Conservation (phyloP, 495 filamentous ascomycete genomes). For the Penicillium nucicola region DNA sequence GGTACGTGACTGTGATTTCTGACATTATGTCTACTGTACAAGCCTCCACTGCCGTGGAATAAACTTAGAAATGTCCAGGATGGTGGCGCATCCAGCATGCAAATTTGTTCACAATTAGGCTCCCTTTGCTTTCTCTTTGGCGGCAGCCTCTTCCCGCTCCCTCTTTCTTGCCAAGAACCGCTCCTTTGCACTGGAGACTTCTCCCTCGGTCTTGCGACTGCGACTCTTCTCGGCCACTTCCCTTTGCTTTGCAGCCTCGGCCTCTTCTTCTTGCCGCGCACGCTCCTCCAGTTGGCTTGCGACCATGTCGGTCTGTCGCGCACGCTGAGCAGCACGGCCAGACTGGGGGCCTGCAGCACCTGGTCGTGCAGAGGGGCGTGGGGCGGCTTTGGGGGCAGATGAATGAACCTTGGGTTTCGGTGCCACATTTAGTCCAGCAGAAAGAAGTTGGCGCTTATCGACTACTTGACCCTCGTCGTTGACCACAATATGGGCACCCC, state of each 20-base stretch:
- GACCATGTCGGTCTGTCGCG: conserved; percentile 83
- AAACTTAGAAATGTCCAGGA: neutral
- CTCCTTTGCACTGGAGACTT: conserved; percentile 84
- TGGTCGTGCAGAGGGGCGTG: conserved; percentile 27
- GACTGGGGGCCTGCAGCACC: conserved; percentile 37
- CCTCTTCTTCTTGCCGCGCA: conserved; percentile 72
- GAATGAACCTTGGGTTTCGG: conserved; percentile 52
- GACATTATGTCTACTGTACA: conserved; percentile 4
- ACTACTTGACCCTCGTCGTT: conserved; percentile 95
- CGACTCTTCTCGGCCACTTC: conserved; percentile 69
- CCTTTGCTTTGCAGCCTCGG: conserved; percentile 65
- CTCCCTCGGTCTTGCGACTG: conserved; percentile 67
- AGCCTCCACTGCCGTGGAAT: conserved; percentile 1
- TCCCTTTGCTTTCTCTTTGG: conserved; percentile 23
- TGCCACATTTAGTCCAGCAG: conserved; percentile 81
- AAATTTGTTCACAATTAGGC: neutral
- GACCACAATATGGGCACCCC: conserved; percentile 65
- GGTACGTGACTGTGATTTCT: neutral
- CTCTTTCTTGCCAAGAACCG: conserved; percentile 81
- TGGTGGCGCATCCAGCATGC: conserved; percentile 2
- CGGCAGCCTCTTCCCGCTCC: conserved; percentile 65
- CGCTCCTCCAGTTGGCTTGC: conserved; percentile 66
- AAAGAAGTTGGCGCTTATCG: conserved; percentile 87
- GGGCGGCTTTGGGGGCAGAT: conserved; percentile 28
- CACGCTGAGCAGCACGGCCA: conserved; percentile 58